These are phyloP conservation scores for Spathaspora gorwiae DNA, from an alignment of 805 yeast genomes.

Conservation along the genomic window DNA sequence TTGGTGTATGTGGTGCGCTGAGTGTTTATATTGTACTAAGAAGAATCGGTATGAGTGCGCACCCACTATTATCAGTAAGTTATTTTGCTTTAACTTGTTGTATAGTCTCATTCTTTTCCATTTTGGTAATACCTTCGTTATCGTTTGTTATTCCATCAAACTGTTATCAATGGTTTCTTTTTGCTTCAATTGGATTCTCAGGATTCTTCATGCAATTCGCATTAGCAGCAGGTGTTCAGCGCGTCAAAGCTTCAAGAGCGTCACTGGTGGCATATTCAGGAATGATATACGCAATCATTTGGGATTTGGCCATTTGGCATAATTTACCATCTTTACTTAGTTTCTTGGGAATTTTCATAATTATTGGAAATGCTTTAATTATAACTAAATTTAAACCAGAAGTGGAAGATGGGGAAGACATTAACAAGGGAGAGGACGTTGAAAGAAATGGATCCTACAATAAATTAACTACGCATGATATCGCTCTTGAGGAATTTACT, in stretches of 20 bases:
- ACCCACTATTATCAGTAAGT: constrained; percentile 74
- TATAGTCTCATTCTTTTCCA: constrained; percentile 49
- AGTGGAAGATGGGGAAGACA: constrained; percentile 4
- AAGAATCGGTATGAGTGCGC: constrained; percentile 72
- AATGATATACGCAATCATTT: constrained; percentile 69
- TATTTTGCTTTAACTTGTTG: constrained; percentile 65
- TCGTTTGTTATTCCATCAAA: constrained; percentile 58
- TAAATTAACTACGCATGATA: constrained; percentile 11
- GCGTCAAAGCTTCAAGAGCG: constrained; percentile 73
- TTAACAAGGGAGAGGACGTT: constrained; percentile 1
- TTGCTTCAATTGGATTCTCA: constrained; percentile 59
- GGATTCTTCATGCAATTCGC: constrained; percentile 83
- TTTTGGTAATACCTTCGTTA: constrained; percentile 54
- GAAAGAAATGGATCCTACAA: constrained; percentile 8
- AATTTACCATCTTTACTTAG: constrained; percentile 71
- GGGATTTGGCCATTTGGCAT: constrained; percentile 70
- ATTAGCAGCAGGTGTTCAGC: constrained; percentile 76
- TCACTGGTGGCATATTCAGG: constrained; percentile 72
- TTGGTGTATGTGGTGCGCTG: constrained; percentile 69
- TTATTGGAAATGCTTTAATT: constrained; percentile 58
- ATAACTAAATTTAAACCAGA: constrained; percentile 29
- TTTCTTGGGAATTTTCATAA: constrained; percentile 62
- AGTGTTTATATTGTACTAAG: constrained; percentile 67
- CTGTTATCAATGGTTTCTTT: constrained; percentile 60
- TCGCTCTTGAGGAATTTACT: constrained; percentile 25